Conservation (phyloP, 2,329 filamentous ascomycete species). For the Phialophora macrospora region DNA sequence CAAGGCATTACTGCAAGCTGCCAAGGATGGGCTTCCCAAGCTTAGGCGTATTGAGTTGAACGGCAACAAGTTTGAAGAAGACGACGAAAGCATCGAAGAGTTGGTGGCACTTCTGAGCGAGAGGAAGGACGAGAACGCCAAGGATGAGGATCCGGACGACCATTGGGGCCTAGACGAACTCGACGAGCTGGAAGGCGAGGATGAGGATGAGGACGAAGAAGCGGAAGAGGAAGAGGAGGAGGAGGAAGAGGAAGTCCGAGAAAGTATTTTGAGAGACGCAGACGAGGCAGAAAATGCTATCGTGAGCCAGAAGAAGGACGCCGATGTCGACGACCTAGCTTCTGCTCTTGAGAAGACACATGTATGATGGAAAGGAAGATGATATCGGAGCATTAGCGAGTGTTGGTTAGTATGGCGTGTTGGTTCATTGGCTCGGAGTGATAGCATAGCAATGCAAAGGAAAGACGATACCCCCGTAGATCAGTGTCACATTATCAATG, state of each 20-base stretch:
- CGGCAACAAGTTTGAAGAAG: slow-evolving; percentile 91
- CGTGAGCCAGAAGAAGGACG: slow-evolving; percentile 73
- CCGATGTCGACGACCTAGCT: slow-evolving; percentile 80
- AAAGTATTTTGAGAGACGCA: slow-evolving; percentile 73
- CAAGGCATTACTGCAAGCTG: slow-evolving; percentile 71
- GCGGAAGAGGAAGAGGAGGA: slow-evolving; percentile 70
- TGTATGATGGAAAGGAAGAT: slow-evolving; percentile 10
- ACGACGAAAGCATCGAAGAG: slow-evolving; percentile 72
- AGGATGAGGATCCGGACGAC: slow-evolving; percentile 71
- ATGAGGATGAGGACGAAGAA: slow-evolving; percentile 70
- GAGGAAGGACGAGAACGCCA: slow-evolving; percentile 72
- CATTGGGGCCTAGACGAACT: slow-evolving; percentile 85
- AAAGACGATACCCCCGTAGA: slow-evolving; percentile 19
- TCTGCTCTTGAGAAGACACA: slow-evolving; percentile 73
- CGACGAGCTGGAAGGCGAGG: slow-evolving; percentile 79
- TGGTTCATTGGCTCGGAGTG: slow-evolving; percentile 2
- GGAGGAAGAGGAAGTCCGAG: slow-evolving; percentile 68
- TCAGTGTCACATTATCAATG: slow-evolving; percentile 4
- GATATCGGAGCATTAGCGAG: neutral
- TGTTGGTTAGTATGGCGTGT: neutral
- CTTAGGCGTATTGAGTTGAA: slow-evolving; percentile 90
- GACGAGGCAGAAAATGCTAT: slow-evolving; percentile 67
- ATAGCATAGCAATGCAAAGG: slow-evolving; percentile 12
- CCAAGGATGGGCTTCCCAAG: slow-evolving; percentile 70
- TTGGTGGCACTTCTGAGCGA: slow-evolving; percentile 74